A percentile compares a stretch with the other conserved stretches of the same genome.
Evolutionary conservation across 2,329 filamentous ascomycete genomes (phyloP).

Genomic region (Coleophoma eucalyptorum): DNA sequence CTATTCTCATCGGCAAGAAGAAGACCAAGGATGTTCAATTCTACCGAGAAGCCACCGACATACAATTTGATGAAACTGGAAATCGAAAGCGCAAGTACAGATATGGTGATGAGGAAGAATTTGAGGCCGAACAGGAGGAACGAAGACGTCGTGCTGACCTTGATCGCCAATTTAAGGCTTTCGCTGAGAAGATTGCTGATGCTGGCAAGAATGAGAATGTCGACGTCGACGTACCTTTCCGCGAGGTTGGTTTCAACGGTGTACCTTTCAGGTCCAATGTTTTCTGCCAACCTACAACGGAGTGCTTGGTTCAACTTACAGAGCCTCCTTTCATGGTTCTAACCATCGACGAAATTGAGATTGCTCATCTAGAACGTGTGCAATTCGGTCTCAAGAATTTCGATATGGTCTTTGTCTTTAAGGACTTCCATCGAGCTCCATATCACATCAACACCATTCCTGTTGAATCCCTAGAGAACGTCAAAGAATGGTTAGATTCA

Average conservation of each 20-base stretch:
- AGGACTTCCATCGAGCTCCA: constrained; percentile 88
- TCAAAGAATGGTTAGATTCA: constrained; percentile 96
- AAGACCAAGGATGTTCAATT: constrained; percentile 99
- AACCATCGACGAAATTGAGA: constrained; percentile 91
- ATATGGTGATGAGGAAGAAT: constrained; percentile 97
- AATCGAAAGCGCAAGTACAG: constrained; percentile 97
- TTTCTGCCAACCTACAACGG: constrained; percentile 91
- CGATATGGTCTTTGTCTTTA: constrained; percentile 97
- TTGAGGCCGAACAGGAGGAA: constrained; percentile 97
- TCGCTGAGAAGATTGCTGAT: constrained; percentile 96
- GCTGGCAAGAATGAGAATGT: constrained; percentile 87
- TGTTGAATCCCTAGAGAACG: constrained; percentile 87
- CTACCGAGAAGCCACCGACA: constrained; percentile 95
- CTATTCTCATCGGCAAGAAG: constrained; percentile 95
- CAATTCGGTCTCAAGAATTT: constrained; percentile 98
- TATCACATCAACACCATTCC: constrained; percentile 98
- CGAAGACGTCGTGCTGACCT: constrained; percentile 85
- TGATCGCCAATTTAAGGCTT: constrained; percentile 92
- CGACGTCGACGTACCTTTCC: constrained; percentile 93
- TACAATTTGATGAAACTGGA: constrained; percentile 97
- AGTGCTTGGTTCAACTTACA: constrained; percentile 94
- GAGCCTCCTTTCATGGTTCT: constrained; percentile 96
- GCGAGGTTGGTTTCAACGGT: constrained; percentile 94
- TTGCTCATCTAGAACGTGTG: constrained; percentile 94
- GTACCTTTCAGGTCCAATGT: constrained; percentile 96